These are phyloP conservation scores for Amanita phalloides DNA, from an alignment of 768 basidiomycete species.

Conservation along the genomic window DNA sequence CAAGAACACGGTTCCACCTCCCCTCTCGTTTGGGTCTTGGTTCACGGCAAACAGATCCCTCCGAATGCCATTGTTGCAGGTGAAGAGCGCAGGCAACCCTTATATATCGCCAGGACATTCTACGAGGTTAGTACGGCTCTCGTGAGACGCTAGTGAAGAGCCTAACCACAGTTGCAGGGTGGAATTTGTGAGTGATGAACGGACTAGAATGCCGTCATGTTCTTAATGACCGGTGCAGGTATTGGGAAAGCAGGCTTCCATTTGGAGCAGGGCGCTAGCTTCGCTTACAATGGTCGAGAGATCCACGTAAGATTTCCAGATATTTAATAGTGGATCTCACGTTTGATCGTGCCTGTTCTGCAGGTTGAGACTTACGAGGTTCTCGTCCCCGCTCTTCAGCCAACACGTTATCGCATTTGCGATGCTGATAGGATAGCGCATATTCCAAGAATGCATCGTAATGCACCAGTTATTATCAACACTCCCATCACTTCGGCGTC, in stretches of 20 bases:
- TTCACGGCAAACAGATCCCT: slow-evolving; percentile 12
- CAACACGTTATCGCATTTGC: slow-evolving; percentile 10
- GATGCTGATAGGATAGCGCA: slow-evolving; percentile 3
- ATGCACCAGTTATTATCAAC: not conserved
- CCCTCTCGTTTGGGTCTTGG: slow-evolving; percentile 15
- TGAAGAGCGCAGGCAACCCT: slow-evolving; percentile 11
- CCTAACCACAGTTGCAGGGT: not conserved
- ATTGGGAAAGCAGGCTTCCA: slow-evolving; percentile 14
- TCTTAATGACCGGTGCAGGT: slow-evolving; percentile 1
- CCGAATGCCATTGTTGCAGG: slow-evolving; percentile 13
- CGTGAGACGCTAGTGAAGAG: not conserved
- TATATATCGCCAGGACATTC: slow-evolving; percentile 14
- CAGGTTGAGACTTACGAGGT: slow-evolving; percentile 16
- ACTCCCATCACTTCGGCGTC: not conserved
- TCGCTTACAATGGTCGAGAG: slow-evolving; percentile 13
- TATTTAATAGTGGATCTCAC: not conserved
- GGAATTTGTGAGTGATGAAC: slow-evolving; percentile 4
- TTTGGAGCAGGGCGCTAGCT: slow-evolving; percentile 13
- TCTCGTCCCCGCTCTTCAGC: slow-evolving; percentile 12
- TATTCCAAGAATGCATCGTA: slow-evolving; percentile 10
- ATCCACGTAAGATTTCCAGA: slow-evolving; percentile 8
- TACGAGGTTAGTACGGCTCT: slow-evolving; percentile 9
- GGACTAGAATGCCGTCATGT: not conserved
- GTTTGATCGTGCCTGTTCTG: not conserved
- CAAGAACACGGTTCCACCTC: slow-evolving; percentile 9